Percentiles rank a stretch among this genome's conserved stretches.
Evolutionary conservation across 2,329 filamentous ascomycete genomes (phyloP).

Genomic region (Westerdykella sp.): DNA sequence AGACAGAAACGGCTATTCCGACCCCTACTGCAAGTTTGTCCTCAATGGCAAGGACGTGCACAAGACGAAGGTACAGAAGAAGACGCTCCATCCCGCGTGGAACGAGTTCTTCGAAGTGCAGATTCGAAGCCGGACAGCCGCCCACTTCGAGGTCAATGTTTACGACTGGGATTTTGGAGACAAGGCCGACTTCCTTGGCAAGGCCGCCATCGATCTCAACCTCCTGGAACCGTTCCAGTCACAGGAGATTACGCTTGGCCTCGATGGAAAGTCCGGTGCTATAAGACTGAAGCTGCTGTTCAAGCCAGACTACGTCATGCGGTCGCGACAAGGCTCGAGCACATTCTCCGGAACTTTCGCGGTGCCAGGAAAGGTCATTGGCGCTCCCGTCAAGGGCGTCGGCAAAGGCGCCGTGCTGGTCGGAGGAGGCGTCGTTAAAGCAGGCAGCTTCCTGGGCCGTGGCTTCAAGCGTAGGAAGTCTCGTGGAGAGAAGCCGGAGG

Average conservation of each 20-base stretch:
- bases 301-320: conserved; percentile 84
- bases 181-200: conserved; percentile 85
- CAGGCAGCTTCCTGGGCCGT: conserved; percentile 82
- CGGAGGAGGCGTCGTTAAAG: conserved; percentile 76
- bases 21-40: conserved; percentile 93
- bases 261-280: conserved; percentile 85
- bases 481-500: conserved; percentile 40
- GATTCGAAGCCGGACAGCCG: conserved; percentile 75
- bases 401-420: conserved; percentile 67
- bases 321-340: conserved; percentile 80
- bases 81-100: conserved; percentile 90
- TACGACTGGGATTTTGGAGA: conserved; percentile 97
- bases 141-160: conserved; percentile 75
- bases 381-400: conserved; percentile 89
- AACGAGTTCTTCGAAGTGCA: conserved; percentile 90
- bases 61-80: conserved; percentile 96
- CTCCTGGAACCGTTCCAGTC: conserved; percentile 78
- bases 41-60: conserved; percentile 83
- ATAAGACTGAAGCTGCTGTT: conserved; percentile 82
- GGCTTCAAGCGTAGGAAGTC: conserved; percentile 71
- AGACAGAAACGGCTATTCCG: conserved; percentile 93
- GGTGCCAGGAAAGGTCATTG: conserved; percentile 81
- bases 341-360: conserved; percentile 91
- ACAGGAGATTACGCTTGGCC: conserved; percentile 64
- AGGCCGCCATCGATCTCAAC: conserved; percentile 67